Percentiles rank a stretch among this genome's conserved stretches.
phyloP scores from a whole-genome alignment of 2,329 filamentous ascomycete genomes.

The Sclerotinia borealis region DNA sequence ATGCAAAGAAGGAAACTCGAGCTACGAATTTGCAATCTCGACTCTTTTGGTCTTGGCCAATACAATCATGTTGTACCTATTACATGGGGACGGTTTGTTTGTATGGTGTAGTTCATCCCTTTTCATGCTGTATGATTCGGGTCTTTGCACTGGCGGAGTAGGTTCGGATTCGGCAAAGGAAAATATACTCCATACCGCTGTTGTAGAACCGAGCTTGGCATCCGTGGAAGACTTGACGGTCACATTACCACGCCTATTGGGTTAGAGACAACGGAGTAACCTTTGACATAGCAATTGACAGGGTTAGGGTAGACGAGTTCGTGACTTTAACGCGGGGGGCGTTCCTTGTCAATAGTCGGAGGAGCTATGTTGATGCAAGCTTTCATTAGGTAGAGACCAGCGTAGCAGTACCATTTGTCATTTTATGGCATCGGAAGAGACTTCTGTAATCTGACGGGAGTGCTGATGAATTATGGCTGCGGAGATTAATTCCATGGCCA shows the following conservation, averaged over 20 bases:
- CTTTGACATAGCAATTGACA: neutral
- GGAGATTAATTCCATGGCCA: neutral
- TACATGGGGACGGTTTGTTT: constrained; percentile 1
- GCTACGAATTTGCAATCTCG: neutral
- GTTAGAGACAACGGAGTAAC: neutral
- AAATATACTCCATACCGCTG: constrained; percentile 1
- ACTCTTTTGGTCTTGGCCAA: neutral
- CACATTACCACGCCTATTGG: neutral
- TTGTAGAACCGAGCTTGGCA: neutral
- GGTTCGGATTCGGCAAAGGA: constrained; percentile 7
- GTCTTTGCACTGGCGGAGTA: neutral
- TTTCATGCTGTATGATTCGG: constrained; percentile 11
- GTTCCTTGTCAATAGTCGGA: neutral
- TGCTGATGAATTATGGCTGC: neutral
- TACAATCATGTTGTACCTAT: neutral
- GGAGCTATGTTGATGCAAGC: neutral
- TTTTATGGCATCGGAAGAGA: constrained; percentile 2
- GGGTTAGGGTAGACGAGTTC: neutral
- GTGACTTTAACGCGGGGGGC: neutral
- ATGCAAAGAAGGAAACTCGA: neutral
- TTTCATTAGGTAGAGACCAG: neutral
- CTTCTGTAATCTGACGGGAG: neutral
- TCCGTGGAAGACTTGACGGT: constrained; percentile 3
- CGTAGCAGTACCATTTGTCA: neutral
- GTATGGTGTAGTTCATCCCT: neutral